Base-by-base conservation (phyloP, 2,329 filamentous ascomycete species). In the Hymenoscyphus albidus region DNA sequence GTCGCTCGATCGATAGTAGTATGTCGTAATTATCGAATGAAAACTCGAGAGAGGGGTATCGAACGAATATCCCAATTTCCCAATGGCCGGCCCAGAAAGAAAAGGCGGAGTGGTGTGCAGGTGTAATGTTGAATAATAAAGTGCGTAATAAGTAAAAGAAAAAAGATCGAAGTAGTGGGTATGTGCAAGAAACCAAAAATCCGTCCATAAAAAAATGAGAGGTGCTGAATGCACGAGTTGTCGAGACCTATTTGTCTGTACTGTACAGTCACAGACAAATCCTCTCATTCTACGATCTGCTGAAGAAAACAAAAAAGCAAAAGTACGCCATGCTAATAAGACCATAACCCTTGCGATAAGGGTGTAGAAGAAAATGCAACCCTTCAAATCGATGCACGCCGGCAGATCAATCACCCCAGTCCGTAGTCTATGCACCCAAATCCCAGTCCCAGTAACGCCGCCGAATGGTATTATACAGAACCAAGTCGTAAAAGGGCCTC, bases 401-500 rank as follows among this genome's bases (percentile, higher is more conserved):
- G 70, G 72, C 72, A 74, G 71, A 72, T 73, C 63, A 27, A 64
- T 62, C 61, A 63, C 27, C 59, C 66, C 65, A 68, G 63, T 64
- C 44, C 69, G 65, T 42, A 66, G 59, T 66, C 64, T 64, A 70
- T 72, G 68, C 69, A 70, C 64, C 68, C 67, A 54, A 54, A 66
- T 65, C 70, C 67, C 63, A 62, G 38, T 58, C 59, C 64, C 62
- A 64, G 63, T 67, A 73, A 73, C 70, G 69, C 72, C 71, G 64
- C 63, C 64, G 62, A 62, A 62, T 65, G 35, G 62, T 70, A 73
- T 74, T 88, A 89, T 85, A 88, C 81, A 85, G 90, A 93, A 78
- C 91, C 89, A 77, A 95, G 88, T 77, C 88, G 86, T 74, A 95
- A 81, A 74, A 94, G 85, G 69, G 91, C 91, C 77, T 92, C 91